A percentile compares a stretch with the other conserved stretches of the same genome.
phyloP scores from a whole-genome alignment of 768 basidiomycete genomes.

The Russula sp. region DNA sequence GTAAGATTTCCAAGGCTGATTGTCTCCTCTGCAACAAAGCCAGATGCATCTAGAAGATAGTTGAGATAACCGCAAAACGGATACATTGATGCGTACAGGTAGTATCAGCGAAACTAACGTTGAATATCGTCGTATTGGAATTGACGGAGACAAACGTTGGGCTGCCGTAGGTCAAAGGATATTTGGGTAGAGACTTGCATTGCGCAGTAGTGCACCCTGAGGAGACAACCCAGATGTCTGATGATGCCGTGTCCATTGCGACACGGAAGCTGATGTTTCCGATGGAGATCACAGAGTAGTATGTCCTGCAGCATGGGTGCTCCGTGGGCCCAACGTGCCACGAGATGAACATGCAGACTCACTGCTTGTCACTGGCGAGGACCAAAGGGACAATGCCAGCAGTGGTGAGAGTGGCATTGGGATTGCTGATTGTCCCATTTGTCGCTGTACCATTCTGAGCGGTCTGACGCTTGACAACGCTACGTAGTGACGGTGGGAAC shows the following conservation, averaged over 20 bases:
- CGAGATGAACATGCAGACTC: not conserved
- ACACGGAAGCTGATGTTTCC: constrained; percentile 62
- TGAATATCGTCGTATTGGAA: constrained; percentile 53
- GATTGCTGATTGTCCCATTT: constrained; percentile 2
- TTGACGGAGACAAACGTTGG: constrained; percentile 57
- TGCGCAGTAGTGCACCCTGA: constrained; percentile 49
- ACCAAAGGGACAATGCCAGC: constrained; percentile 11
- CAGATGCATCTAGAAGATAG: constrained; percentile 44
- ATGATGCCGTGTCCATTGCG: constrained; percentile 67
- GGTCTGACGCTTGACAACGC: constrained; percentile 15
- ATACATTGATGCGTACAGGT: constrained; percentile 44
- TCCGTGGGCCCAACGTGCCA: not conserved
- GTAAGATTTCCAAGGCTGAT: constrained; percentile 55
- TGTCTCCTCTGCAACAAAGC: constrained; percentile 64
- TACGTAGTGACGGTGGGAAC: constrained; percentile 1
- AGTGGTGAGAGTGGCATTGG: not conserved
- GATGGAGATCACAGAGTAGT: constrained; percentile 51
- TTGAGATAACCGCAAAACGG: not conserved
- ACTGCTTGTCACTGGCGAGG: constrained; percentile 19
- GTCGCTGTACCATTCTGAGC: not conserved
- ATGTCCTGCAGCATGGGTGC: constrained; percentile 41
- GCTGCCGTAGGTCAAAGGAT: constrained; percentile 60
- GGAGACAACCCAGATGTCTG: constrained; percentile 65
- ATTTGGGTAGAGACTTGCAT: constrained; percentile 57
- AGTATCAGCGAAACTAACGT: constrained; percentile 55